These are phyloP conservation scores for Rosa chinensis DNA, from an alignment of 306 rosid genomes.

Conservation along the genomic window DNA sequence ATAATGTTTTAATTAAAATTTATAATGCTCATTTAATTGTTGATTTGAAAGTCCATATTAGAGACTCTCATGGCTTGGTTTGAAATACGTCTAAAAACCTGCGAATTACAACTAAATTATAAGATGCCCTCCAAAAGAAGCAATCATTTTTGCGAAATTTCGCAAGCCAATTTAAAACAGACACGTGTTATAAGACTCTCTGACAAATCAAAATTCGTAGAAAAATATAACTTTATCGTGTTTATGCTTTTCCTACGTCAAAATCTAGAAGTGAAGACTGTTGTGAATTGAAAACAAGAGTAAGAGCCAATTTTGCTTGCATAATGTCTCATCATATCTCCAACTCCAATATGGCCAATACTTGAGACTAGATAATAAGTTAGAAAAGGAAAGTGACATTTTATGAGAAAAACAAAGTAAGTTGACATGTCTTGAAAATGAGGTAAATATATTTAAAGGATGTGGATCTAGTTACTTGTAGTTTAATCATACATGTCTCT, in stretches of 20 bases:
- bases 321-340: background rate
- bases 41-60: too few relatives aligned
- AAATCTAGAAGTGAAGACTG: background rate
- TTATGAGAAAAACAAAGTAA: background rate
- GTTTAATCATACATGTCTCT: too few relatives aligned
- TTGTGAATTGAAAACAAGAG: slow-evolving; percentile 4
- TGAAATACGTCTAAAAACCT: too few relatives aligned
- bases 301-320: slow-evolving; percentile 4
- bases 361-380: background rate
- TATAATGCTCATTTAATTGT: too few relatives aligned
- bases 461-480: background rate
- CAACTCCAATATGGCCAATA: slow-evolving; percentile 11
- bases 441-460: background rate
- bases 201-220: too few relatives aligned
- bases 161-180: too few relatives aligned
- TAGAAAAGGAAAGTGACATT: background rate
- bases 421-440: background rate
- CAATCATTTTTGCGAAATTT: too few relatives aligned
- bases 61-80: too few relatives aligned
- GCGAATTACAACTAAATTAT: too few relatives aligned
- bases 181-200: background rate
- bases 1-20: too few relatives aligned
- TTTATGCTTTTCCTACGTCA: background rate
- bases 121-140: too few relatives aligned
- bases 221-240: background rate